These are phyloP conservation scores for Saturnispora serradocipensis DNA, from an alignment of 805 yeast genomes.

Conservation along the genomic window DNA sequence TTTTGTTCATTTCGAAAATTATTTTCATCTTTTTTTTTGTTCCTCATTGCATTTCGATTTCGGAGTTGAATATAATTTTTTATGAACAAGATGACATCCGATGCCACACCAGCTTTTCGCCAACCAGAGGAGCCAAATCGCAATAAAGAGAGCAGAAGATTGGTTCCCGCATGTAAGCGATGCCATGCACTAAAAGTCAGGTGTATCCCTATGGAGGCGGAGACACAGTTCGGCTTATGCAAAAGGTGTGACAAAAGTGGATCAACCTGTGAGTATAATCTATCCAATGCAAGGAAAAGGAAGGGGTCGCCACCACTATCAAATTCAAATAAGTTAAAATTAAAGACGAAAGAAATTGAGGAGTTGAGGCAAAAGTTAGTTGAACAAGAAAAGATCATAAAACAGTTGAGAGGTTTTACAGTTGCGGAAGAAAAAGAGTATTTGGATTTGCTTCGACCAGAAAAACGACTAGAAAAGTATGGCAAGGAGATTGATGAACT, in stretches of 20 bases:
- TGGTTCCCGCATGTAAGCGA: constrained; percentile 55
- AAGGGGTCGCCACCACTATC: constrained; percentile 17
- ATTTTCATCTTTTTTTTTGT: background rate
- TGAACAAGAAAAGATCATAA: constrained; percentile 9
- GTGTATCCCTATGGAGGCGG: constrained; percentile 62
- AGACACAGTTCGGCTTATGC: constrained; percentile 59
- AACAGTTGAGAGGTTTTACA: constrained; percentile 7
- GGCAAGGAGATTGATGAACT: constrained; percentile 34
- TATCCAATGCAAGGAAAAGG: constrained; percentile 46
- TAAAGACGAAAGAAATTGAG: constrained; percentile 22
- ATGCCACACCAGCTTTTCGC: background rate
- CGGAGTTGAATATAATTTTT: background rate
- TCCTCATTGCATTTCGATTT: background rate
- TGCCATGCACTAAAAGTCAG: constrained; percentile 81
- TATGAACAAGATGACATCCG: background rate
- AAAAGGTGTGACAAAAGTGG: constrained; percentile 59
- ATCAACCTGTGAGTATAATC: constrained; percentile 58
- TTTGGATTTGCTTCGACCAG: constrained; percentile 17
- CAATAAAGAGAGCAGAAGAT: constrained; percentile 18
- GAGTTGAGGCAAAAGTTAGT: constrained; percentile 12
- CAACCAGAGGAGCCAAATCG: too few relatives aligned
- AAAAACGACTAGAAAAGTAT: constrained; percentile 23
- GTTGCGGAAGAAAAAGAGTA: constrained; percentile 19
- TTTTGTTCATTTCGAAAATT: background rate
- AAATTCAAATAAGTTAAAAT: constrained; percentile 15